Conservation (phyloP, 768 basidiomycete genomes). For the Trametes meyenii region DNA sequence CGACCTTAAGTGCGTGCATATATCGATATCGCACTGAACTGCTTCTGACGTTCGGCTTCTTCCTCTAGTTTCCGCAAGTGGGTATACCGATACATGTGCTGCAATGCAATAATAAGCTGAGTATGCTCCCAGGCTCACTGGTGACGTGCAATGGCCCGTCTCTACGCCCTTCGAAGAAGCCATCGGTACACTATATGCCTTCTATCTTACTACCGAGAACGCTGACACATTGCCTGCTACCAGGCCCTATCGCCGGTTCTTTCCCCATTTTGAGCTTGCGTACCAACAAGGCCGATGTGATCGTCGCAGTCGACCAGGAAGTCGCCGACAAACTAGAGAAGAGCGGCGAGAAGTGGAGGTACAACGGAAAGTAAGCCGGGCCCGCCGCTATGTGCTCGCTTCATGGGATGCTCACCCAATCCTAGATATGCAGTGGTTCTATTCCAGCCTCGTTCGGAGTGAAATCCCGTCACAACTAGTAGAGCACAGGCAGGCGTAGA, state of each 20-base stretch:
- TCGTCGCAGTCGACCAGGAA: constrained; percentile 75
- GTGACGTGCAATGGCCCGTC: constrained; percentile 87
- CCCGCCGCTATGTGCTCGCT: neutral
- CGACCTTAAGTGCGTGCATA: constrained; percentile 80
- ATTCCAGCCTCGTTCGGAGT: constrained; percentile 25
- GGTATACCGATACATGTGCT: constrained; percentile 29
- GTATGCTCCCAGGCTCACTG: constrained; percentile 69
- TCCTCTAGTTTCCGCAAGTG: constrained; percentile 78
- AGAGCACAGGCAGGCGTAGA: neutral
- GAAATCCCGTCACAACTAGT: neutral
- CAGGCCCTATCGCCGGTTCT: constrained; percentile 76
- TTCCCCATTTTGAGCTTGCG: constrained; percentile 85
- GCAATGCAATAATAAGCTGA: neutral
- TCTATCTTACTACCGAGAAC: neutral
- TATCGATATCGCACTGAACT: neutral
- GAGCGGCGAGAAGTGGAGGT: constrained; percentile 72
- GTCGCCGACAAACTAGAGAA: constrained; percentile 69
- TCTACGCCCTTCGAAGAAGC: constrained; percentile 75
- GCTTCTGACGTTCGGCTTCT: neutral
- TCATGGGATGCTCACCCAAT: neutral
- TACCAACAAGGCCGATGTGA: constrained; percentile 96
- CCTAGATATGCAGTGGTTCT: constrained; percentile 32
- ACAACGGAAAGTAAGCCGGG: constrained; percentile 69
- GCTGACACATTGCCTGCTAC: neutral
- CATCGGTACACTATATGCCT: constrained; percentile 50